A percentile compares a stretch with the other conserved stretches of the same genome.
phyloP scores from a whole-genome alignment of 176 grass and related monocot species.

The Coix lacrymajobi region DNA sequence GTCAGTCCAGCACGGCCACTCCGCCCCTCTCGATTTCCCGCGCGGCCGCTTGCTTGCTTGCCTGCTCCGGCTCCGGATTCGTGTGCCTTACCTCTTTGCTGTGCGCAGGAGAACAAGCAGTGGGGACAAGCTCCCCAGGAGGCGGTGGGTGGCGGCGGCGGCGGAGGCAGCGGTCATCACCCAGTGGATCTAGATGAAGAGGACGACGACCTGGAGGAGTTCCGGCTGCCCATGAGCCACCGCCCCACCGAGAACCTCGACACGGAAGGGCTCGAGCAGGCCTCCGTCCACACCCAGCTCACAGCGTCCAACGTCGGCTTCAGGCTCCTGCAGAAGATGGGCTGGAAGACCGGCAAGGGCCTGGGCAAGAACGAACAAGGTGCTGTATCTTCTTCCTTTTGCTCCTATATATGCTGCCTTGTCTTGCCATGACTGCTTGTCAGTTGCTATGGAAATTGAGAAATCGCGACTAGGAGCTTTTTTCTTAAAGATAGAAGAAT shows the following conservation, averaged over 20 bases:
- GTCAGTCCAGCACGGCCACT: neutral
- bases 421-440: neutral
- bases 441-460: neutral
- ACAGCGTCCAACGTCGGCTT: constrained; percentile 80
- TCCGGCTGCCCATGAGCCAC: constrained; percentile 74
- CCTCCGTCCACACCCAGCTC: constrained; percentile 79
- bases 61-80: neutral
- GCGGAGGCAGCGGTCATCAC: too few species aligned
- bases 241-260: constrained; percentile 84
- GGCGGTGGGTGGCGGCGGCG: neutral
- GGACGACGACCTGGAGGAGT: constrained; percentile 35
- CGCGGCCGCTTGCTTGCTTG: neutral
- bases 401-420: neutral
- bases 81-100: neutral
- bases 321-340: constrained; percentile 90
- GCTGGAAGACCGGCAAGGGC: constrained; percentile 89
- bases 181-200: neutral
- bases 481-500: neutral
- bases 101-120: neutral
- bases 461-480: neutral
- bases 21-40: neutral
- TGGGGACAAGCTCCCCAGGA: neutral
- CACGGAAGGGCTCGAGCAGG: constrained; percentile 82
- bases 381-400: neutral
- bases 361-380: constrained; percentile 97